phyloP scores from a whole-genome alignment of 257 asterid species.

The Salvia splendens region DNA sequence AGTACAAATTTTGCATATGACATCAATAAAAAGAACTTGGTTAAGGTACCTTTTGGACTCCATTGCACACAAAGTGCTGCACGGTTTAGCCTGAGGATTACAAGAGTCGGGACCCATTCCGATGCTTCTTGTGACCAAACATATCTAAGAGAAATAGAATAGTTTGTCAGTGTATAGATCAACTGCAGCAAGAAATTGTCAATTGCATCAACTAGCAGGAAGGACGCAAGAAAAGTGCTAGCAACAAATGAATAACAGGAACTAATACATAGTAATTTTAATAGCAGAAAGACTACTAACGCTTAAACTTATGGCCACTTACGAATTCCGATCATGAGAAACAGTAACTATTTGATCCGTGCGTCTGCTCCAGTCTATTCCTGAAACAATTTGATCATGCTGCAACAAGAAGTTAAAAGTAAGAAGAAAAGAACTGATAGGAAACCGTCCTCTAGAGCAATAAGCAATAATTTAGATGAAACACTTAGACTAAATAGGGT shows the following conservation, averaged over 20 bases:
- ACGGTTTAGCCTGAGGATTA: slow-evolving; percentile 93
- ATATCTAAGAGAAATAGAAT: slow-evolving; percentile 51
- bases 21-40: not conserved
- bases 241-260: slow-evolving; percentile 18
- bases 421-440: slow-evolving; percentile 26
- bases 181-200: slow-evolving; percentile 23
- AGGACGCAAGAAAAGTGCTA: slow-evolving; percentile 9
- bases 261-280: slow-evolving; percentile 16
- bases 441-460: slow-evolving; percentile 6
- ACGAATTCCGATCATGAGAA: slow-evolving; percentile 99
- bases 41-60: slow-evolving; percentile 87
- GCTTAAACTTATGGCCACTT: slow-evolving; percentile 44
- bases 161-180: slow-evolving; percentile 18
- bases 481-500: not conserved
- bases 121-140: slow-evolving; percentile 85
- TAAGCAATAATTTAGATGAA: slow-evolving; percentile 14
- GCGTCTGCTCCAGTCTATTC: slow-evolving; percentile 83
- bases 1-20: slow-evolving; percentile 3
- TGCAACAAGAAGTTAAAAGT: slow-evolving; percentile 45
- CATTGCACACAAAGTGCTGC: slow-evolving; percentile 99
- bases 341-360: slow-evolving; percentile 91
- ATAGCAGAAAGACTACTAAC: slow-evolving; percentile 11
- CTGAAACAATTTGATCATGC: slow-evolving; percentile 99
- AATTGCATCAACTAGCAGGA: slow-evolving; percentile 22
- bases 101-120: slow-evolving; percentile 97